phyloP scores from a whole-genome alignment of 2,329 filamentous ascomycete species.

The Nemania sp. region DNA sequence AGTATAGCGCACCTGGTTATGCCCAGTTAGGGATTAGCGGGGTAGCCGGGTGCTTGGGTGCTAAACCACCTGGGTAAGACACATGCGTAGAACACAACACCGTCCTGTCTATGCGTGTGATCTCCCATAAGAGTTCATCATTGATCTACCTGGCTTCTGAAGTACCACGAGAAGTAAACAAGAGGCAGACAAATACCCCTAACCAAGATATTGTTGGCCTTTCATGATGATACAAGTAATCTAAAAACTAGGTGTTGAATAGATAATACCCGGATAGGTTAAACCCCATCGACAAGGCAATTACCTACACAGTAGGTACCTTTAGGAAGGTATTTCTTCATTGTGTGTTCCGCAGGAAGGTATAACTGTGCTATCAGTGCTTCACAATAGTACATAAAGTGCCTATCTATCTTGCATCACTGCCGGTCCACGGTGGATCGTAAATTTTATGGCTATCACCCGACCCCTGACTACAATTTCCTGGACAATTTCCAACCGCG shows the following conservation, averaged over 20 bases:
- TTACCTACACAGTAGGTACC: too few relatives aligned
- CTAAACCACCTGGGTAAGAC: neutral
- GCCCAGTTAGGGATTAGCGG: slow-evolving; percentile 18
- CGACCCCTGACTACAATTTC: slow-evolving; percentile 36
- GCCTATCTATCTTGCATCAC: slow-evolving; percentile 23
- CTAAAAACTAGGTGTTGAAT: too few relatives aligned
- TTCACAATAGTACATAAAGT: neutral
- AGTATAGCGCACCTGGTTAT: slow-evolving; percentile 13
- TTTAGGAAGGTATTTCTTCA: too few relatives aligned
- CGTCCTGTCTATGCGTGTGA: too few relatives aligned
- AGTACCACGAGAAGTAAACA: too few relatives aligned
- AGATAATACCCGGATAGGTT: too few relatives aligned
- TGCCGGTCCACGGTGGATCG: slow-evolving; percentile 17
- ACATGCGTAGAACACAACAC: too few relatives aligned
- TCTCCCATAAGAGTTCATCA: neutral
- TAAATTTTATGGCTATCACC: slow-evolving; percentile 29
- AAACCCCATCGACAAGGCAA: too few relatives aligned
- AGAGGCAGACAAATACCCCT: too few relatives aligned
- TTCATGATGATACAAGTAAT: too few relatives aligned
- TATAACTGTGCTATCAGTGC: neutral
- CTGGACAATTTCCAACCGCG: slow-evolving; percentile 34
- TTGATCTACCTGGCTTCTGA: neutral
- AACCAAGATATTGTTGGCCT: too few relatives aligned
- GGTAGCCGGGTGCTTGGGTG: neutral
- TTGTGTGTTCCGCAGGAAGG: neutral